A percentile compares a stretch with the other conserved stretches of the same genome.
Evolutionary conservation across 495 filamentous ascomycete genomes (phyloP).

Genomic region (Monascus purpureus): DNA sequence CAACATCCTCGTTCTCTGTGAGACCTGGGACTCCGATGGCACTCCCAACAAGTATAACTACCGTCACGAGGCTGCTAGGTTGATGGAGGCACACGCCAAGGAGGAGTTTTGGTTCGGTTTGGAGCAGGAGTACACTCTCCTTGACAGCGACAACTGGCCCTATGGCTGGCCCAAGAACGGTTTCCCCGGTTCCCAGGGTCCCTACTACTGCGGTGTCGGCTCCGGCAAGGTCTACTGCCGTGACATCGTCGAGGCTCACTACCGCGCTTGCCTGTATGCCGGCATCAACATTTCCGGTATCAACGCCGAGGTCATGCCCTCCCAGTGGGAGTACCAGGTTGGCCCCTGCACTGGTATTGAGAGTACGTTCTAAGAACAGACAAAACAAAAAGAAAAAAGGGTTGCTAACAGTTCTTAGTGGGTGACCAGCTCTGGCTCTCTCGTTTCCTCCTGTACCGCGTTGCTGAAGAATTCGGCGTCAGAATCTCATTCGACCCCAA

Average conservation of each 20-base stretch:
- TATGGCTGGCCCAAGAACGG: conserved; percentile 92
- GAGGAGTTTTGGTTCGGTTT: conserved; percentile 95
- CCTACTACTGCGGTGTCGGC: conserved; percentile 98
- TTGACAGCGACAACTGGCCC: conserved; percentile 73
- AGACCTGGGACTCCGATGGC: conserved; percentile 94
- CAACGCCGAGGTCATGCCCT: conserved; percentile 98
- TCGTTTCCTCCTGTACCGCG: conserved; percentile 89
- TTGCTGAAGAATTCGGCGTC: conserved; percentile 93
- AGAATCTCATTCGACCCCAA: conserved; percentile 95
- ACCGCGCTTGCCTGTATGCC: conserved; percentile 89
- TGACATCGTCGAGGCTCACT: conserved; percentile 97
- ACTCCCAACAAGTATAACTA: conserved; percentile 98
- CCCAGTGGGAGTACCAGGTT: conserved; percentile 99
- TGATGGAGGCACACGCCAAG: conserved; percentile 77
- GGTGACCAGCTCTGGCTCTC: conserved; percentile 97
- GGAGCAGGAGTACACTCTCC: conserved; percentile 94
- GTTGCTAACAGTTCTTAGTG: conserved; percentile 37
- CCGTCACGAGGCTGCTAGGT: conserved; percentile 73
- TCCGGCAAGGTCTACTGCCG: conserved; percentile 95
- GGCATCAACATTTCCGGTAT: conserved; percentile 92
- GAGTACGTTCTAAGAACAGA: conserved; percentile 31
- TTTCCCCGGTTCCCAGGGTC: conserved; percentile 93
- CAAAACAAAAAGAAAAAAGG: conserved; percentile 5
- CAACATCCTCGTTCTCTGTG: conserved; percentile 88
- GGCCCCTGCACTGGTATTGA: conserved; percentile 88